Evolutionary conservation across 331 rosid genomes (phyloP).

Genomic region (Rhamnella rubrinervis): DNA sequence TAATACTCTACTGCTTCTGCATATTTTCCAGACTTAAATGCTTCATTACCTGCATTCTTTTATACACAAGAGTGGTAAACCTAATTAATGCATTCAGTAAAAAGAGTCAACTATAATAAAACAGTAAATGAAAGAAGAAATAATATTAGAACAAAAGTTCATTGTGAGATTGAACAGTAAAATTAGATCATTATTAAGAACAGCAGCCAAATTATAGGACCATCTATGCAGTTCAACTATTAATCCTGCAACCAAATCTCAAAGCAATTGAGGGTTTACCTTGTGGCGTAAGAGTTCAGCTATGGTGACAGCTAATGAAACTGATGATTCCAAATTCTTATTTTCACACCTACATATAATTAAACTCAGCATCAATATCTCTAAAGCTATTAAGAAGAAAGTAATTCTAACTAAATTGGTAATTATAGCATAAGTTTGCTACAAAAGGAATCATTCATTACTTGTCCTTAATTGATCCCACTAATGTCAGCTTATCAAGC

Average conservation of each 20-base stretch:
- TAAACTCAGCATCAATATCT: conserved; percentile 33
- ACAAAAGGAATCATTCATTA: conserved; percentile 30
- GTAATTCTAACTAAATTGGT: conserved; percentile 17
- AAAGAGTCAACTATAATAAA: conserved; percentile 1
- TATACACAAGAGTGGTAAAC: conserved; percentile 24
- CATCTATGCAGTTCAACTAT: conserved; percentile 4
- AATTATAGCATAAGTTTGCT: conserved; percentile 24
- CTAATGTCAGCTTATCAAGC: conserved; percentile 64
- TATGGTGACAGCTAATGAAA: conserved; percentile 60
- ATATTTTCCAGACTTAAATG: conserved; percentile 59
- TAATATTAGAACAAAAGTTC: background rate
- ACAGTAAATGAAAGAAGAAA: background rate
- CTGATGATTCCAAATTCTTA: conserved; percentile 41
- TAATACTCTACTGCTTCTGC: conserved; percentile 77
- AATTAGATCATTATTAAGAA: background rate
- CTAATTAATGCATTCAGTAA: conserved; percentile 11
- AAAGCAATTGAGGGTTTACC: conserved; percentile 46
- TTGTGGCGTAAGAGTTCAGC: conserved; percentile 54
- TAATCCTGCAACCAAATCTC: conserved; percentile 10
- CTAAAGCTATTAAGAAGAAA: conserved; percentile 20
- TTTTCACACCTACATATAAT: conserved; percentile 39
- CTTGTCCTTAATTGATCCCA: conserved; percentile 49
- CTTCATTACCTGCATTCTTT: conserved; percentile 87
- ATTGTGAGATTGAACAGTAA: background rate
- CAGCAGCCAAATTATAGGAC: conserved; percentile 1